Evolutionary conservation across 352 stramenopile species (phyloP), one percentile per base, ranked within the genome.

Genomic region (Phytophthora fragariaefolia): DNA sequence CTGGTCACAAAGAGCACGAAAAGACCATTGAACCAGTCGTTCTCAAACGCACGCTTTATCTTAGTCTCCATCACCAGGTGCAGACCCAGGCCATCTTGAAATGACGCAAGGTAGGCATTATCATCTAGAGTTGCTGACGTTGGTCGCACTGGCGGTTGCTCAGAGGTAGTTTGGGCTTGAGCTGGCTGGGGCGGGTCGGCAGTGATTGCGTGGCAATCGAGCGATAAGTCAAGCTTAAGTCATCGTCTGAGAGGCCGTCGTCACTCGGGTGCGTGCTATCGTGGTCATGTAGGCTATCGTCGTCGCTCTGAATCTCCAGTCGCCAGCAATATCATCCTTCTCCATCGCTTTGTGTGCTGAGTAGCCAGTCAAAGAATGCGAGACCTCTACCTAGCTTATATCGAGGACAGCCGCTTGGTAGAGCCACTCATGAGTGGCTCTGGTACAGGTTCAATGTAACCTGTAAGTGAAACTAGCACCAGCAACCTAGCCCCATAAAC

Each of bases 1-100:
- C 20, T 20, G 2, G 58, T 66, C 2, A 55, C 58, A 12, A 58
- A 59, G 5, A 66, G 27, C 20, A 28, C 5, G 8, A 66, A 66
- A 2, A 64, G 36, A 1, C 36, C 7, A 13, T 43, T 18, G 12
- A 18, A 43, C 5, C 36, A 8, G 12, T 43, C 3, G 15, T 43
- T 6, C 12, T 43, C 36, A 43, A 43, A 43, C 6, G 3, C 36
- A 6, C 4, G 8, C 7, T 20, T 43, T 17, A 43, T 43, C 36
- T 18, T 43, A 15, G 36, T 18, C 1, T 43, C 36, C 7, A 43
- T 43, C 7, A 13, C 36, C 36, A 43, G 17, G 36, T 43, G 36
- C 36, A 43, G 36, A 17, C 36, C 36, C 5, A 8, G 15, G 15
- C 36, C 36, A 8, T 18, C 36, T 18, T 20, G 36, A 43, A 43